Percentiles rank a stretch among this genome's conserved stretches.
These are phyloP conservation scores for Pythium rhizo-oryzae DNA, from an alignment of 352 stramenopile species.

Conservation along the genomic window DNA sequence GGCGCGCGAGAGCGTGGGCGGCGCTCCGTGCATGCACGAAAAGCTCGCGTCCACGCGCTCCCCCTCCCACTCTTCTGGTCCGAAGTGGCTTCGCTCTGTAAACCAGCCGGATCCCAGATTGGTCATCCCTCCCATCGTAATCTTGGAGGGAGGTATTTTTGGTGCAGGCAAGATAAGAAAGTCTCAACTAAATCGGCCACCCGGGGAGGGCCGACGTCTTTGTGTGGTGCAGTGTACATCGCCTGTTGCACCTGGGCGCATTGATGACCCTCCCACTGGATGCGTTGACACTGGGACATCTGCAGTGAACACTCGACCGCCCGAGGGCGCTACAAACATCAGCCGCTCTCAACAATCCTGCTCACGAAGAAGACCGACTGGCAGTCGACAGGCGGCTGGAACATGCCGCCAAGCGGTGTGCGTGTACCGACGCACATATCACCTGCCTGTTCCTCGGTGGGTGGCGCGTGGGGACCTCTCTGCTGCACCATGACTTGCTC, in stretches of 20 bases:
- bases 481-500: too few relatives aligned
- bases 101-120: constrained; percentile 5
- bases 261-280: neutral
- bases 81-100: constrained; percentile 2
- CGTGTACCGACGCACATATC: neutral
- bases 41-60: neutral
- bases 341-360: neutral
- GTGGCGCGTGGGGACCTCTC: neutral
- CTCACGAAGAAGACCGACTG: neutral
- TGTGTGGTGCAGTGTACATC: neutral
- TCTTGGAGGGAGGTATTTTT: neutral
- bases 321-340: neutral
- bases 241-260: neutral
- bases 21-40: neutral
- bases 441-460: neutral
- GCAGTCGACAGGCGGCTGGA: neutral
- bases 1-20: neutral
- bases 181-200: neutral
- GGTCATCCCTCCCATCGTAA: constrained; percentile 7
- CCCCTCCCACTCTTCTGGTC: constrained; percentile 14
- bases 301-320: neutral
- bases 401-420: neutral
- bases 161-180: neutral
- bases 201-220: neutral
- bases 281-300: neutral